Conservation (phyloP, 441 rosid genomes). For the Pelargonium cotyledonis region DNA sequence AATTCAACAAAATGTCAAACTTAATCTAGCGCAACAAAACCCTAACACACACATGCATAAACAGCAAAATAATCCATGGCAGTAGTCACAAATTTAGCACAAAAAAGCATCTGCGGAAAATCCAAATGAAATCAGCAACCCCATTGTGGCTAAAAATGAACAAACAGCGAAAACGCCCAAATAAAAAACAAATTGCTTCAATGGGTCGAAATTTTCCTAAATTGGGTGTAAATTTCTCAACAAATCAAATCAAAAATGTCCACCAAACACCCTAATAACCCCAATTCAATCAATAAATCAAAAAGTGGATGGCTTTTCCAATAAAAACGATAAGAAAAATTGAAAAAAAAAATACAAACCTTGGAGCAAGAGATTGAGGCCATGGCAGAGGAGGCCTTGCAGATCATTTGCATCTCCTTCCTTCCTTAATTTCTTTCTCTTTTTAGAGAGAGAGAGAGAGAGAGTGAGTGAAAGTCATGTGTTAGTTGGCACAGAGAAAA, state of each 20-base stretch:
- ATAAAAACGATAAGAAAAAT: neutral
- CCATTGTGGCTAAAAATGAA: too few species aligned
- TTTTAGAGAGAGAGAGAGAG: conserved; percentile 18
- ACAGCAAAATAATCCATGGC: neutral
- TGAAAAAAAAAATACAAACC: conserved; percentile 32
- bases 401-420: conserved; percentile 52
- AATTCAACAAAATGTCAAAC: neutral
- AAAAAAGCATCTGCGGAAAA: neutral
- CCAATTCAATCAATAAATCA: neutral
- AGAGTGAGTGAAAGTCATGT: conserved; percentile 10
- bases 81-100: neutral
- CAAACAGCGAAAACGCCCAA: too few species aligned
- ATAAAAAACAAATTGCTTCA: too few species aligned
- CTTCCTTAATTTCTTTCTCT: conserved; percentile 4
- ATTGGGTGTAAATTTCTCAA: neutral
- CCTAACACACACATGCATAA: neutral
- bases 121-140: too few species aligned
- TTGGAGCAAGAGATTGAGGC: conserved; percentile 64
- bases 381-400: conserved; percentile 71
- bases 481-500: conserved; percentile 7
- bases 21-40: neutral
- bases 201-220: neutral
- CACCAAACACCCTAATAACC: neutral
- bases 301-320: neutral
- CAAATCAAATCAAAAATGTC: neutral